A percentile compares a stretch with the other conserved stretches of the same genome.
These are phyloP conservation scores for Vachellia pachyceras DNA, from an alignment of 306 rosid genomes.

Conservation along the genomic window DNA sequence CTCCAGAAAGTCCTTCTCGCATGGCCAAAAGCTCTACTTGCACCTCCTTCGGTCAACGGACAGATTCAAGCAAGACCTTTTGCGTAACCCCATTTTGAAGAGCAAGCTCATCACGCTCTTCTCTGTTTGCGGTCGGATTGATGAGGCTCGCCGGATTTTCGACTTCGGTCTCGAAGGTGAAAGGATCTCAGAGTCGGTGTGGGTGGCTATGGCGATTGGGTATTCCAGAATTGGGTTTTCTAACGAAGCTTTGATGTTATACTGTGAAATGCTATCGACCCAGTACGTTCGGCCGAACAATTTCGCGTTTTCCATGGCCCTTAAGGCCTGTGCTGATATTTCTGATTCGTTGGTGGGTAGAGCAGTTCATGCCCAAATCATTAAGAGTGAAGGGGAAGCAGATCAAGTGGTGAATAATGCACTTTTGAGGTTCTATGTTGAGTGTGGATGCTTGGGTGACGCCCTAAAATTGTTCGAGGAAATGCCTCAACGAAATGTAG, in stretches of 20 bases:
- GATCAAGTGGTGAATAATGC: conserved; percentile 74
- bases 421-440: conserved; percentile 46
- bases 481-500: conserved; percentile 64
- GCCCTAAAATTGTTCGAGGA: conserved; percentile 56
- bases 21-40: conserved; percentile 57
- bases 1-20: conserved; percentile 51
- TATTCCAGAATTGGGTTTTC: conserved; percentile 53
- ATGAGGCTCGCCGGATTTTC: conserved; percentile 57
- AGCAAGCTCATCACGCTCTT: conserved; percentile 66
- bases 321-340: conserved; percentile 53
- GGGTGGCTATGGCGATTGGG: conserved; percentile 74
- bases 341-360: conserved; percentile 47
- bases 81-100: conserved; percentile 52
- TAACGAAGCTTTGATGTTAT: conserved; percentile 52
- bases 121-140: conserved; percentile 59
- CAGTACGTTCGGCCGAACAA: conserved; percentile 46
- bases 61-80: conserved; percentile 28
- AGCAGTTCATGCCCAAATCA: conserved; percentile 60
- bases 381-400: conserved; percentile 50
- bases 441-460: conserved; percentile 48
- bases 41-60: conserved; percentile 41
- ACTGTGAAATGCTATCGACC: conserved; percentile 51
- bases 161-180: conserved; percentile 23
- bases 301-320: conserved; percentile 57
- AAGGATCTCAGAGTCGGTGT: conserved; percentile 41